These are phyloP conservation scores for Starmerella kuoi DNA, from an alignment of 805 yeast species.

Conservation along the genomic window DNA sequence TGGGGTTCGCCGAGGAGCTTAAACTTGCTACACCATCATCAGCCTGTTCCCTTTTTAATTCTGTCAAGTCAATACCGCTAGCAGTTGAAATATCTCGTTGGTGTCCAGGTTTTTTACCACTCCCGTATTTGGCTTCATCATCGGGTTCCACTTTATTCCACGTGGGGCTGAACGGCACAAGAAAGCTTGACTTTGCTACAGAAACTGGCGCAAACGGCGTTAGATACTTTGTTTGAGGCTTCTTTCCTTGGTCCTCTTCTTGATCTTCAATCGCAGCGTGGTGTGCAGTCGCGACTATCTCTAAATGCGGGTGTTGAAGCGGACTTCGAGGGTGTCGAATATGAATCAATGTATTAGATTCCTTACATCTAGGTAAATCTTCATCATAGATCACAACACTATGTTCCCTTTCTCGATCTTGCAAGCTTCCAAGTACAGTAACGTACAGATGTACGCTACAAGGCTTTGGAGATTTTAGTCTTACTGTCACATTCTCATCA, in stretches of 20 bases:
- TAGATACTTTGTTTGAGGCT: background rate
- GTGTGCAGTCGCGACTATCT: slow-evolving; percentile 15
- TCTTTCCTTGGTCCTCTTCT: background rate
- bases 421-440: slow-evolving; percentile 14
- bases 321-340: slow-evolving; percentile 20
- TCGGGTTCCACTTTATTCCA: background rate
- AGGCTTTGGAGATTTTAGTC: slow-evolving; percentile 2
- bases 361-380: slow-evolving; percentile 3
- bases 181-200: background rate
- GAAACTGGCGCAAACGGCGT: slow-evolving; percentile 11
- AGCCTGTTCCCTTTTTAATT: slow-evolving; percentile 10
- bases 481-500: slow-evolving; percentile 15
- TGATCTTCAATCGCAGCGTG: background rate
- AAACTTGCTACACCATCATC: background rate
- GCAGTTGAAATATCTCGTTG: slow-evolving; percentile 5
- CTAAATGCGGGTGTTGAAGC: slow-evolving; percentile 17
- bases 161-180: slow-evolving; percentile 3
- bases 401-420: slow-evolving; percentile 12
- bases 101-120: background rate
- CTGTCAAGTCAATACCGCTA: slow-evolving; percentile 8
- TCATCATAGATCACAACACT: slow-evolving; percentile 16
- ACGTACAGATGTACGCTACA: slow-evolving; percentile 17
- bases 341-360: slow-evolving; percentile 10
- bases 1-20: background rate
- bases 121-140: background rate